Base-by-base conservation (phyloP, 495 filamentous ascomycete species). In the Massariosphaeria phaeospora region DNA sequence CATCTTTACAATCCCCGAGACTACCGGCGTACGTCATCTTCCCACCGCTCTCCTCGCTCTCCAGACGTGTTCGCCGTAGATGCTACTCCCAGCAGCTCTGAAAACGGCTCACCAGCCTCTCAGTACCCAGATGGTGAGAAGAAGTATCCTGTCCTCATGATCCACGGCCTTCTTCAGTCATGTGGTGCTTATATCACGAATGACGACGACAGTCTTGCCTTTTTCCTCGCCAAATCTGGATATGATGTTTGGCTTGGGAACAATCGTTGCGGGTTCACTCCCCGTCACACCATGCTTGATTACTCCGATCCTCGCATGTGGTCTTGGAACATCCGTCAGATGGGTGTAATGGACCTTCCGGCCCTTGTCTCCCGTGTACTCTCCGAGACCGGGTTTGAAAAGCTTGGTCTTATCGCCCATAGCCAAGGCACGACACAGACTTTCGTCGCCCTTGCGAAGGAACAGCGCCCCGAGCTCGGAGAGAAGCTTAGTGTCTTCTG, bases 161-260 rank as follows among this genome's bases (percentile, higher is more conserved):
- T 97, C 45, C 91, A 94, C 62, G 91, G 91, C 7, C 73, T 97
- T 9, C 75, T 97, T 2, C 93, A 97, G 72, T 86, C 80, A 50
- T 78, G 88, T 1, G 91, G 91, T 12, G 85, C 93, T 8, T 97
- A 88, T 62, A 96, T 91, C 64, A 79, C 81, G 55, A 95, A 91
- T 68, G 91, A 96, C 66, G 89, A 95, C 59, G 82, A 87, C 64
- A 89, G 84, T 20, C 76, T 96, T 13, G 91, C 93, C 8, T 97
- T 96, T 71, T 95, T 79, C 66, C 82, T 97, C 24, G 87, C 84
- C 74, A 96, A 95, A 67, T 83, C 78, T 0, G 91, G 91, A n/a
- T 96, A 87, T 70, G 91, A 97, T 67, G 88, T 97, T 45, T 97
- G 91, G 91, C 77, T 96, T 3, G 91, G 93, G 6, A 95, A 96